These are phyloP conservation scores for Neofusicoccum ribis DNA, from an alignment of 2,329 filamentous ascomycete genomes.

Conservation along the genomic window DNA sequence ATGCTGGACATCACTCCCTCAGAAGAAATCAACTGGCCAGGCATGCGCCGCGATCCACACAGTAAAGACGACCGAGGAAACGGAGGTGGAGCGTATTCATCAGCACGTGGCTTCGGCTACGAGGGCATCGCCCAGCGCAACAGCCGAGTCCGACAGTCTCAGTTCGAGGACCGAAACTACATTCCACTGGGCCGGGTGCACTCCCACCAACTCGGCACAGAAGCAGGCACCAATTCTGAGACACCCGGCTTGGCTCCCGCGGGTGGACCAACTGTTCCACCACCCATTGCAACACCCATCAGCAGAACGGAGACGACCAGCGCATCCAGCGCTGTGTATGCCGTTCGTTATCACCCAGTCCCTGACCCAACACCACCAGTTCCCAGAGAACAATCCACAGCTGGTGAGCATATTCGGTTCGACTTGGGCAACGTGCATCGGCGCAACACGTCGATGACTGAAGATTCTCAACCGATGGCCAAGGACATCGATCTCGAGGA, in stretches of 20 bases:
- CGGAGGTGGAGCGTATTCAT: slow-evolving; percentile 22
- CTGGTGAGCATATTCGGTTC: slow-evolving; percentile 23
- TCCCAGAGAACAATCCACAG: slow-evolving; percentile 31
- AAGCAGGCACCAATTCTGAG: background rate
- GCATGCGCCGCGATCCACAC: slow-evolving; percentile 41
- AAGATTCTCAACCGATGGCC: slow-evolving; percentile 8
- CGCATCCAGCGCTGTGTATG: slow-evolving; percentile 64
- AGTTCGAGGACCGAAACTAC: slow-evolving; percentile 18
- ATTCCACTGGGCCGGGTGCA: slow-evolving; percentile 20
- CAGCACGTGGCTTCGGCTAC: slow-evolving; percentile 27
- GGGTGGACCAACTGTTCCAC: slow-evolving; percentile 42
- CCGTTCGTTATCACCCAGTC: slow-evolving; percentile 61
- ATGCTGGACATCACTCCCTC: slow-evolving; percentile 72
- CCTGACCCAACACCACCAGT: slow-evolving; percentile 42
- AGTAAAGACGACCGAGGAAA: slow-evolving; percentile 34
- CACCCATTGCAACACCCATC: slow-evolving; percentile 54
- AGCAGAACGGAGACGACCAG: slow-evolving; percentile 63
- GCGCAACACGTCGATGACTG: background rate
- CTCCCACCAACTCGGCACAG: slow-evolving; percentile 9
- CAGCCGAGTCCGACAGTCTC: slow-evolving; percentile 27
- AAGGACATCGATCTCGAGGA: slow-evolving; percentile 9
- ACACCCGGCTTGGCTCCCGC: background rate
- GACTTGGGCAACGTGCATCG: background rate
- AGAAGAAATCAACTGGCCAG: slow-evolving; percentile 55
- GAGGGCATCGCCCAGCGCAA: slow-evolving; percentile 31